Evolutionary conservation across 495 filamentous ascomycete genomes (phyloP), one percentile per base, ranked within the genome.

Genomic region (Jackrogersella multiformis): DNA sequence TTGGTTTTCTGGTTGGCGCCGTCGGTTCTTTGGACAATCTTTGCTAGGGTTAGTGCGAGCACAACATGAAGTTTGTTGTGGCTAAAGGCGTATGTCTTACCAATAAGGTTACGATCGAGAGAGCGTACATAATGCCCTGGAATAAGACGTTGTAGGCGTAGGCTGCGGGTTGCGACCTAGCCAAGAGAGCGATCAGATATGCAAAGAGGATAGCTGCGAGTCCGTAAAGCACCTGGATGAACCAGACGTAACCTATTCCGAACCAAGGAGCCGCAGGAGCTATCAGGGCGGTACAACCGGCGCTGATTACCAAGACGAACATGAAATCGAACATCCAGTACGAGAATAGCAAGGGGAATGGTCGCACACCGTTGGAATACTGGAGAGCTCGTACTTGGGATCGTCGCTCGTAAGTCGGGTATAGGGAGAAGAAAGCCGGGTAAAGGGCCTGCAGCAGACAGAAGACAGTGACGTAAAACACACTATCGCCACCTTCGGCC

Each of bases 211-310:
- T 90, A 2, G 90, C 88, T 0, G 89, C 84, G 15, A 94, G 74
- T 0, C 91, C 91, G 75, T 93, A 93, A 2, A 94, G 80, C 28
- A 90, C 80, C 53, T 95, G 85, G 26, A 95, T 82, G 21, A 92
- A 74, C 69, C 92, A 94, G 8, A 95, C 77, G 65, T 93, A 95
- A 42, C 85, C 89, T 12, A 90, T 74, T 67, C 89, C 80, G 69
- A 89, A 94, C 89, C 89, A 95, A n/a, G 86, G 77, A 38, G 84
- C 71, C 5, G 83, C 69, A 0, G 78, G 80, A 5, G 85, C 82
- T 56, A 90, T 86, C 34, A 94, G 85, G 34, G 86, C 83, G 12
- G 87, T 84, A 13, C 81, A 79, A 4, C 89, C 68, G 13, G 87
- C 84, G 54, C 82, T 86, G 23, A 81, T 79, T 2, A 82, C 63